Conservation (phyloP, 306 rosid genomes). For the Abrus precatorius region DNA sequence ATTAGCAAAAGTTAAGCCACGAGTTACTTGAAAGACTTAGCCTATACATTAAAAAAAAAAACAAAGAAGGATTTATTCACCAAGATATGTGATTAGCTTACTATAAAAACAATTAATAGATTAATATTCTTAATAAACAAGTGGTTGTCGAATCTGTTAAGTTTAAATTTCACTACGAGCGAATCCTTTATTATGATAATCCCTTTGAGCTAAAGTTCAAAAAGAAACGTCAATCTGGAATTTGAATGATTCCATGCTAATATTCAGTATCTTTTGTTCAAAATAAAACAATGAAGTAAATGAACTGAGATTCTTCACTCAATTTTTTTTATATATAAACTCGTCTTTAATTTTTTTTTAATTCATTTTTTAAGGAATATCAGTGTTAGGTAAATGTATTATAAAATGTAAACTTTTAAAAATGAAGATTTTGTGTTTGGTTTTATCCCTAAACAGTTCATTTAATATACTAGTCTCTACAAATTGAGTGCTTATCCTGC, state of each 20-base stretch:
- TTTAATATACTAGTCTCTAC: neutral
- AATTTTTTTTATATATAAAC: neutral
- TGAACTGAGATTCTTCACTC: conserved; percentile 25
- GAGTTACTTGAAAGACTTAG: neutral
- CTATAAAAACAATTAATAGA: neutral
- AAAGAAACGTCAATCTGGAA: conserved; percentile 1
- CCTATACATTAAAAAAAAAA: neutral
- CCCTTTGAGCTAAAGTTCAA: neutral
- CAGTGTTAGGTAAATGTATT: neutral
- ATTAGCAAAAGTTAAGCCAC: neutral
- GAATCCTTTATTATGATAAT: conserved; percentile 28
- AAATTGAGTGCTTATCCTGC: conserved; percentile 11
- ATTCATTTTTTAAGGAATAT: conserved; percentile 30
- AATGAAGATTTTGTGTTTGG: neutral
- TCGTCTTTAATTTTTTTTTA: neutral
- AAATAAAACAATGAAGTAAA: conserved; percentile 13
- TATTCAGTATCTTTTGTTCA: neutral
- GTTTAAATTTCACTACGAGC: conserved; percentile 30
- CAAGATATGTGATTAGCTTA: neutral
- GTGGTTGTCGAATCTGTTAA: conserved; percentile 38
- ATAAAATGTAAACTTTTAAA: neutral
- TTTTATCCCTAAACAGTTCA: conserved; percentile 25
- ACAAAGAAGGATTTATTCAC: neutral
- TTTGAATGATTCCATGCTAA: conserved; percentile 10
- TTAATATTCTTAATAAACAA: neutral